Base-by-base conservation (phyloP, 192 early-diverging fungal genomes). In the Backusella sp. region DNA sequence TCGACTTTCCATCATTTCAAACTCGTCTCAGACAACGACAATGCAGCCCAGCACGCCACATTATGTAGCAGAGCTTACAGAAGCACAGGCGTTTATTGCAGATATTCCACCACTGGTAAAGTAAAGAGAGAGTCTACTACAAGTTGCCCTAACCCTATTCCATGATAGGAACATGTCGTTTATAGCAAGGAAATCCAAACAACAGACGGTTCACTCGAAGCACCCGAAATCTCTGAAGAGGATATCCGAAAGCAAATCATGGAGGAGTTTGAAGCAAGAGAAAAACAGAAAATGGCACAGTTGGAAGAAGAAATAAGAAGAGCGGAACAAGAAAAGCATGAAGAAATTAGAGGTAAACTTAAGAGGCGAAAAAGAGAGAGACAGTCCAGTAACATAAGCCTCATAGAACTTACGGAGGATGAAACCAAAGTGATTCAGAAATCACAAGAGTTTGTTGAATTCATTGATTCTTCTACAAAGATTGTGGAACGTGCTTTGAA, bases 121-220 rank as follows among this genome's bases (percentile, higher is more conserved):
- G 2, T 1, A 1, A 32, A 32, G 30, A 32, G 30, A 32, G 30
- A 32, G 30, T 32, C 2, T 32, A 32, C 30, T 32, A 32, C 37
- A 44, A 39, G 44, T 17, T 17, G 21, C n/a, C 44, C 12, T 34
- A 42, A 46, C 9, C 9, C 32, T 3, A 21, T 28, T 49, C 19
- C 23, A 26, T 53, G 2, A 34, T 69, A 93, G 92, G 92, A 96
- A 85, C 87, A 86, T 67, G 92, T 97, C 19, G 88, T 89, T 32
- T 98, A 98, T 84, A 94, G 88, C 79, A 98, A 98, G 81, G 96
- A 96, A 75, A 88, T 91, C 6, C 94, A 95, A 78, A 94, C 93
- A 4, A 80, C 82, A 0, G 90, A 90, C 41, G 85, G 77, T 21
- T 88, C 85, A 14, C 84, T 86, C 74, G 88, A 87, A 37, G 77